Percentiles rank a stretch among this genome's conserved stretches.
Conservation (phyloP, 2,329 filamentous ascomycete species). For the Diplocarpon rosae region DNA sequence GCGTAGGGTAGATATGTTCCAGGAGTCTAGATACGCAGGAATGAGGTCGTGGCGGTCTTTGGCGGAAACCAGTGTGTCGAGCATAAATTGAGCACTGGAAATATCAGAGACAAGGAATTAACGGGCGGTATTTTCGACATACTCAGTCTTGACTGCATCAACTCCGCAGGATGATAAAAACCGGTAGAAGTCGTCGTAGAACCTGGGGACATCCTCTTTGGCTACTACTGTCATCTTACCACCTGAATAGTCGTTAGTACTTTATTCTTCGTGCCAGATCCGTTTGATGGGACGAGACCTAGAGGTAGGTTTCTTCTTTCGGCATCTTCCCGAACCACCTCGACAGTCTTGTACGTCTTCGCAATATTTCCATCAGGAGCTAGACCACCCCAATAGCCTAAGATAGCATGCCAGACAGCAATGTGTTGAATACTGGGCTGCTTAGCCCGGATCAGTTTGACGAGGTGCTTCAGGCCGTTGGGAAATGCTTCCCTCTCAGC, state of each 20-base stretch:
- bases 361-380: slow-evolving; percentile 64
- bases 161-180: slow-evolving; percentile 68
- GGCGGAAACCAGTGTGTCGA: slow-evolving; percentile 64
- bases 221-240: slow-evolving; percentile 64
- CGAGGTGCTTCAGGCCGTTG: slow-evolving; percentile 60
- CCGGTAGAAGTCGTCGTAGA: slow-evolving; percentile 86
- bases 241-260: neutral
- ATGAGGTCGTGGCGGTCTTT: slow-evolving; percentile 61
- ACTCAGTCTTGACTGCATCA: slow-evolving; percentile 82
- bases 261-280: too few species aligned
- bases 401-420: slow-evolving; percentile 86
- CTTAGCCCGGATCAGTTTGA: slow-evolving; percentile 55
- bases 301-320: slow-evolving; percentile 37
- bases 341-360: slow-evolving; percentile 64
- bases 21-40: slow-evolving; percentile 71
- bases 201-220: slow-evolving; percentile 58
- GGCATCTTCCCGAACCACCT: slow-evolving; percentile 40
- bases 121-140: neutral
- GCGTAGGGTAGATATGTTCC: slow-evolving; percentile 65
- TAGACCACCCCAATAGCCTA: slow-evolving; percentile 86
- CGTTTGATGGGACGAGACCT: slow-evolving; percentile 17
- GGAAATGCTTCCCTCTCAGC: slow-evolving; percentile 74
- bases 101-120: neutral
- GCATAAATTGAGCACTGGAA: slow-evolving; percentile 62
- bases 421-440: slow-evolving; percentile 70